Percentiles rank a stretch among this genome's conserved stretches.
Evolutionary conservation across 1,284 basidiomycete genomes (phyloP).

Genomic region (Meripilus lineatus): DNA sequence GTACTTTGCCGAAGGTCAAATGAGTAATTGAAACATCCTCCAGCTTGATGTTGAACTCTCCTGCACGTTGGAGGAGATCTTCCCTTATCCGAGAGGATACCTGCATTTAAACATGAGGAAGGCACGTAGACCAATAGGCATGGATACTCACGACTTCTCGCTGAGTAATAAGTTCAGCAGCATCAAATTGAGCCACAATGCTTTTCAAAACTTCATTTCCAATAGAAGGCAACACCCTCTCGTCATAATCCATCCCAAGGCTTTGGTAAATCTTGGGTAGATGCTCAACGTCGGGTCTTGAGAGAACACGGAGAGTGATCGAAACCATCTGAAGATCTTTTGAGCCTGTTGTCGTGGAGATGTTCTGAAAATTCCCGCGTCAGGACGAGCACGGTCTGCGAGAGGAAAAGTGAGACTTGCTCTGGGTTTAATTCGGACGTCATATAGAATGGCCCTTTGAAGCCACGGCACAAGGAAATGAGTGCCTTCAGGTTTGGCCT

Average conservation of each 20-base stretch:
- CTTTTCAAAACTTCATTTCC: slow-evolving; percentile 98
- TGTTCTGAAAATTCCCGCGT: slow-evolving; percentile 59
- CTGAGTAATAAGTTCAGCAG: slow-evolving; percentile 92
- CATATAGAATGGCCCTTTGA: slow-evolving; percentile 93
- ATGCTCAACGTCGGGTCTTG: slow-evolving; percentile 86
- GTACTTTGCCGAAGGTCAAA: slow-evolving; percentile 75
- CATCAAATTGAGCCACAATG: slow-evolving; percentile 98
- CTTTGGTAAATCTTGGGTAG: slow-evolving; percentile 94
- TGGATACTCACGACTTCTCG: slow-evolving; percentile 66
- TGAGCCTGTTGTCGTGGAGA: slow-evolving; percentile 93
- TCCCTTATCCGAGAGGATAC: slow-evolving; percentile 93
- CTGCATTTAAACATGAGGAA: slow-evolving; percentile 29
- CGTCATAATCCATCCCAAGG: slow-evolving; percentile 95
- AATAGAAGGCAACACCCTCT: slow-evolving; percentile 90
- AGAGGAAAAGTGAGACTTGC: slow-evolving; percentile 37
- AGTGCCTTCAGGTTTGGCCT: slow-evolving; percentile 93
- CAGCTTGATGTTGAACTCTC: slow-evolving; percentile 93
- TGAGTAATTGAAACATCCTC: slow-evolving; percentile 98
- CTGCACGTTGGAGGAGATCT: slow-evolving; percentile 89
- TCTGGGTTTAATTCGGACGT: slow-evolving; percentile 95
- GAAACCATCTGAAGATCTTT: slow-evolving; percentile 99
- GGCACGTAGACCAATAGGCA: not conserved
- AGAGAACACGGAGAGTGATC: slow-evolving; percentile 93
- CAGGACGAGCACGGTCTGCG: not conserved
- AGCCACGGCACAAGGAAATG: slow-evolving; percentile 97